These are phyloP conservation scores for Aspergillus sp. DNA, from an alignment of 2,329 filamentous ascomycete genomes.

Conservation along the genomic window DNA sequence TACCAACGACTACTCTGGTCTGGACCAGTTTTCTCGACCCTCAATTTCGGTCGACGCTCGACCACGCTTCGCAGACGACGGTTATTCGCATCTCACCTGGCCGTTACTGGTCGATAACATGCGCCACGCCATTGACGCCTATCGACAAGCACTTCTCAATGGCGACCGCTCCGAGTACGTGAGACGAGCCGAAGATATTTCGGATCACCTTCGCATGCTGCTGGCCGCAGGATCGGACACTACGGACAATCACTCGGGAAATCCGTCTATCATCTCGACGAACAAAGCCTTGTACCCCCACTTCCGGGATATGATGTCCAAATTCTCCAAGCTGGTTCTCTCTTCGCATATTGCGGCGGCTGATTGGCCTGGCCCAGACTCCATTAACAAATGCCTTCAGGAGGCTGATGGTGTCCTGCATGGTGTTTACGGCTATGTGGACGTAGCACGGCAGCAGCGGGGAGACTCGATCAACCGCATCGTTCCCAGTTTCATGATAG, in stretches of 20 bases:
- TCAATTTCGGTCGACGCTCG: slow-evolving; percentile 52
- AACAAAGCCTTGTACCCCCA: slow-evolving; percentile 97
- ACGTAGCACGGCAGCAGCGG: slow-evolving; percentile 85
- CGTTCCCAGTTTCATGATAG: slow-evolving; percentile 85
- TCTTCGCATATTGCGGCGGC: slow-evolving; percentile 96
- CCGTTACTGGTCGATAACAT: slow-evolving; percentile 85
- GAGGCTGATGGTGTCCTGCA: slow-evolving; percentile 95
- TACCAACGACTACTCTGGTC: slow-evolving; percentile 50
- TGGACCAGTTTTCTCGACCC: slow-evolving; percentile 42
- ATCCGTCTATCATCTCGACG: slow-evolving; percentile 97
- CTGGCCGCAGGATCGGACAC: slow-evolving; percentile 95
- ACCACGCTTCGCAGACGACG: slow-evolving; percentile 84
- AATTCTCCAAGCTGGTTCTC: slow-evolving; percentile 97
- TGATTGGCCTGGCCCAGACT: slow-evolving; percentile 91
- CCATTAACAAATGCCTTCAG: slow-evolving; percentile 87
- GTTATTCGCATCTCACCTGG: slow-evolving; percentile 78
- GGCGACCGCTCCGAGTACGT: slow-evolving; percentile 86
- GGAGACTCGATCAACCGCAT: slow-evolving; percentile 91
- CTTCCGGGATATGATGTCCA: slow-evolving; percentile 99
- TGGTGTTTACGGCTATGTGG: slow-evolving; percentile 92
- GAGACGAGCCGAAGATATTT: slow-evolving; percentile 91
- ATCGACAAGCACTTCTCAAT: slow-evolving; percentile 79
- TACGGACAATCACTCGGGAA: slow-evolving; percentile 96
- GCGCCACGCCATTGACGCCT: slow-evolving; percentile 81
- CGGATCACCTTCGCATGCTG: slow-evolving; percentile 85